A percentile compares a stretch with the other conserved stretches of the same genome.
phyloP scores from a whole-genome alignment of 2,329 filamentous ascomycete species.

The Exophiala viscosa region DNA sequence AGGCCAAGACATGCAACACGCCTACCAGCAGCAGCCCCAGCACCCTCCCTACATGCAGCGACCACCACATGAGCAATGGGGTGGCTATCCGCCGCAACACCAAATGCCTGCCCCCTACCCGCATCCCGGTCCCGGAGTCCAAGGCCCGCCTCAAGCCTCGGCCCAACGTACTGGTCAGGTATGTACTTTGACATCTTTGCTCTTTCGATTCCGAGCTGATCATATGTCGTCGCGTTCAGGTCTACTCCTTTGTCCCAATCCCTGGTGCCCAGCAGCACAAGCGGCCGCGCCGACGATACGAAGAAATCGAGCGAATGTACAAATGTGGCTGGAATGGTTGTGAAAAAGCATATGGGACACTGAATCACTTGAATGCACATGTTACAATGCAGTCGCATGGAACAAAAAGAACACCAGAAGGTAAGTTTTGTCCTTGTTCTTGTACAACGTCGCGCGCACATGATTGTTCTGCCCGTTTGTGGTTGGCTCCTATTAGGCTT shows the following conservation, averaged over 20 bases:
- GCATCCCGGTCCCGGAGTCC: conserved; percentile 55
- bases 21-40: conserved; percentile 38
- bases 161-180: conserved; percentile 61
- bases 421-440: conserved; percentile 55
- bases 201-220: neutral
- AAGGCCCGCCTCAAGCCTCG: conserved; percentile 57
- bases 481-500: no score
- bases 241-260: conserved; percentile 97
- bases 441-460: no score
- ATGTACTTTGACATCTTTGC: conserved; percentile 28
- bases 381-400: conserved; percentile 99
- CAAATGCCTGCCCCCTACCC: conserved; percentile 48
- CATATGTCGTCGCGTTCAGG: conserved; percentile 48
- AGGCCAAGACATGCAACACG: conserved; percentile 73
- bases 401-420: conserved; percentile 91
- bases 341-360: conserved; percentile 95
- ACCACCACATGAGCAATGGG: conserved; percentile 42
- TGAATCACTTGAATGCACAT: conserved; percentile 96
- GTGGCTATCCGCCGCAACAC: conserved; percentile 36
- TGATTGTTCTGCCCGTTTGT: no score
- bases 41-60: conserved; percentile 41
- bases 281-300: conserved; percentile 84
- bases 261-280: conserved; percentile 95
- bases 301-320: conserved; percentile 99
- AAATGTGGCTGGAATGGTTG: conserved; percentile 98